Conservation (phyloP, 345 rosid species). For the Capsella bursapastoris region DNA sequence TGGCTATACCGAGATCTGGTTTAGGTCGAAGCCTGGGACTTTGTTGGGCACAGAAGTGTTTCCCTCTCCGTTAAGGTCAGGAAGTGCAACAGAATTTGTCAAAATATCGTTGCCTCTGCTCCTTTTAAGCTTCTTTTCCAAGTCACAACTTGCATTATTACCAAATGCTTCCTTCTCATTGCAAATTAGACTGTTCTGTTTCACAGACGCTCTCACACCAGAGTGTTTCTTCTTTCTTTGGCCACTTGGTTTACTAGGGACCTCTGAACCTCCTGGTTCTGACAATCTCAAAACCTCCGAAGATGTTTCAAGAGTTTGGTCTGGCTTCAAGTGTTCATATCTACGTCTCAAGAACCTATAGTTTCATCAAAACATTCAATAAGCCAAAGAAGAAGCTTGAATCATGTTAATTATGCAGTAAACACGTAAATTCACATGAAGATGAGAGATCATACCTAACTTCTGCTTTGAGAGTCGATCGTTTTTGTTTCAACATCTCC, state of each 20-base stretch:
- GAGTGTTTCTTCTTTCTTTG: slow-evolving; percentile 41
- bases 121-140: slow-evolving; percentile 49
- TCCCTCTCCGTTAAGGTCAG: slow-evolving; percentile 52
- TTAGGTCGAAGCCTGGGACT: slow-evolving; percentile 73
- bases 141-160: slow-evolving; percentile 37
- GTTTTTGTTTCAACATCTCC: slow-evolving; percentile 63
- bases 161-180: slow-evolving; percentile 41
- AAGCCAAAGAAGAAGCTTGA: slow-evolving; percentile 21
- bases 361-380: slow-evolving; percentile 18
- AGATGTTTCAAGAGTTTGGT: slow-evolving; percentile 44
- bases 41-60: slow-evolving; percentile 47
- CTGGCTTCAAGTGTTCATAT: slow-evolving; percentile 57
- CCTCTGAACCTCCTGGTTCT: slow-evolving; percentile 34
- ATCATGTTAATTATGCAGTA: background rate
- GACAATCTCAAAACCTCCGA: slow-evolving; percentile 24
- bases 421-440: background rate
- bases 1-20: slow-evolving; percentile 75
- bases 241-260: slow-evolving; percentile 41
- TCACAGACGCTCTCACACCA: slow-evolving; percentile 20
- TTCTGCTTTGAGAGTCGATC: slow-evolving; percentile 61
- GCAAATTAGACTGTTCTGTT: slow-evolving; percentile 41
- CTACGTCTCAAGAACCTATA: slow-evolving; percentile 73
- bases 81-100: slow-evolving; percentile 24
- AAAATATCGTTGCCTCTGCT: slow-evolving; percentile 38
- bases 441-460: slow-evolving; percentile 59